Conservation (phyloP, 495 filamentous ascomycete species). For the Penicillium malachiteum region DNA sequence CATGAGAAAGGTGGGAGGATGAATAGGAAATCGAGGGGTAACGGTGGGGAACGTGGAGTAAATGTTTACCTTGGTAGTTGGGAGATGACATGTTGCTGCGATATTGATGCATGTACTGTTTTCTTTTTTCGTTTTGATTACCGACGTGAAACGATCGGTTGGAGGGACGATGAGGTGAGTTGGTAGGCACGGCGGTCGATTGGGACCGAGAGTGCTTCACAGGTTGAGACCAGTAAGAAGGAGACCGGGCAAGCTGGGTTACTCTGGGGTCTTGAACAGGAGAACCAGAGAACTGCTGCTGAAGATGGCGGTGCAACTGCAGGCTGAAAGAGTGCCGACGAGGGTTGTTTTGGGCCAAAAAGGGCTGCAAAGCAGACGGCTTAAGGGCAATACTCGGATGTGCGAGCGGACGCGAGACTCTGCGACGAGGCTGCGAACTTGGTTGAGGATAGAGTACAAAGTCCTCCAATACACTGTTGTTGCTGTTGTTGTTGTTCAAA, state of each 20-base stretch:
- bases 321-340: constrained; percentile 36
- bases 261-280: constrained; percentile 38
- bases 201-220: constrained; percentile 35
- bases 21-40: too few relatives aligned
- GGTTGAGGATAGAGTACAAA: constrained; percentile 45
- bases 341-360: constrained; percentile 34
- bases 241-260: constrained; percentile 42
- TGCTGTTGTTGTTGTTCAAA: constrained; percentile 43
- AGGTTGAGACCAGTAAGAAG: constrained; percentile 46
- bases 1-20: neutral
- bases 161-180: constrained; percentile 49
- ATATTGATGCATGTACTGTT: constrained; percentile 11
- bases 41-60: neutral
- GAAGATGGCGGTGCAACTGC: constrained; percentile 38
- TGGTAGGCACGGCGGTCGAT: constrained; percentile 36
- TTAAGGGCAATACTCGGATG: constrained; percentile 42
- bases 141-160: constrained; percentile 52
- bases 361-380: constrained; percentile 32
- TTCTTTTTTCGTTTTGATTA: constrained; percentile 28
- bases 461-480: constrained; percentile 46
- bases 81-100: constrained; percentile 45
- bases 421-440: constrained; percentile 33
- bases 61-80: constrained; percentile 31
- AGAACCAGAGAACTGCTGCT: constrained; percentile 37
- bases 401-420: constrained; percentile 38